phyloP scores from a whole-genome alignment of 768 basidiomycete species.

The Leccinum truebloodii region DNA sequence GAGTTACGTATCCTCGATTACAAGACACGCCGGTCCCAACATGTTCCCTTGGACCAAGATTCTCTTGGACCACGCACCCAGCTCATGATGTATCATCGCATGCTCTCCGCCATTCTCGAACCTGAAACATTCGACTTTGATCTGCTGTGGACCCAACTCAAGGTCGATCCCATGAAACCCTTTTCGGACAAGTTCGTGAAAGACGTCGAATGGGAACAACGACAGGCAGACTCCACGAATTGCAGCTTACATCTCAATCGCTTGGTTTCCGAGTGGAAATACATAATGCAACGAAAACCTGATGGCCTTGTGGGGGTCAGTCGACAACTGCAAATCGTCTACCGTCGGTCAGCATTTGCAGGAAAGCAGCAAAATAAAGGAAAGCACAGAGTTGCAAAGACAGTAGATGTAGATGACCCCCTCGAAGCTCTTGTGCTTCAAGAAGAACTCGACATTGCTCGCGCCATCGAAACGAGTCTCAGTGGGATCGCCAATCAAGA shows the following conservation, averaged over 20 bases:
- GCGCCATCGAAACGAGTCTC: slow-evolving; percentile 50
- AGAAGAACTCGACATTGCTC: slow-evolving; percentile 46
- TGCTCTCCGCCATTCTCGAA: slow-evolving; percentile 55
- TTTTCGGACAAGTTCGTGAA: slow-evolving; percentile 55
- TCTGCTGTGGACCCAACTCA: slow-evolving; percentile 50
- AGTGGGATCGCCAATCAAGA: slow-evolving; percentile 19
- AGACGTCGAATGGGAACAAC: slow-evolving; percentile 23
- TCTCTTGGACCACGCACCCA: slow-evolving; percentile 62
- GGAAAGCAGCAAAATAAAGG: slow-evolving; percentile 1
- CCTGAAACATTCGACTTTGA: slow-evolving; percentile 50
- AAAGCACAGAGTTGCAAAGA: slow-evolving; percentile 5
- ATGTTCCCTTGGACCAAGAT: slow-evolving; percentile 59
- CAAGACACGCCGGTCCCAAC: slow-evolving; percentile 58
- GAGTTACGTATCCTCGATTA: slow-evolving; percentile 60
- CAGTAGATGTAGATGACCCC: slow-evolving; percentile 10
- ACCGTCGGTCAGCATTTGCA: slow-evolving; percentile 31
- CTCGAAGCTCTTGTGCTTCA: slow-evolving; percentile 21
- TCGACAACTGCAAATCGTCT: slow-evolving; percentile 40
- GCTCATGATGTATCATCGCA: slow-evolving; percentile 74
- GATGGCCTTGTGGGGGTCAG: slow-evolving; percentile 34
- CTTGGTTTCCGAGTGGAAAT: slow-evolving; percentile 36
- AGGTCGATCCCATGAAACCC: slow-evolving; percentile 40
- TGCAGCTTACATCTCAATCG: slow-evolving; percentile 31
- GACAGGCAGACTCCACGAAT: slow-evolving; percentile 21
- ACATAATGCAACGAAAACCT: slow-evolving; percentile 20